Percentiles rank a stretch among this genome's conserved stretches.
Evolutionary conservation across 768 basidiomycete genomes (phyloP).

Genomic region (Lactarius tabidus): DNA sequence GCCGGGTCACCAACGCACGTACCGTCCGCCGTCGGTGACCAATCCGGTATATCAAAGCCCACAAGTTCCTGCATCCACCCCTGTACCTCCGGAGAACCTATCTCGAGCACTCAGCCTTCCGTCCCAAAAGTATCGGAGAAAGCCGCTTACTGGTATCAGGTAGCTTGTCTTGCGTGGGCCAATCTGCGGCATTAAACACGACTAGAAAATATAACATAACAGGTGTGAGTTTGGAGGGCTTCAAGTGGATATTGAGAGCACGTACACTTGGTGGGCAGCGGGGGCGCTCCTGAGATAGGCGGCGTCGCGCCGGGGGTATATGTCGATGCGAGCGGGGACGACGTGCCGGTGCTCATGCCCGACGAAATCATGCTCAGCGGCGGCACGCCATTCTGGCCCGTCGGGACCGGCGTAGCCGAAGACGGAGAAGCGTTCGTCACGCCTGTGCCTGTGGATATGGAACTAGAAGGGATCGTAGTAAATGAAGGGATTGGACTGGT

Average conservation of each 20-base stretch:
- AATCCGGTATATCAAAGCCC: conserved; percentile 61
- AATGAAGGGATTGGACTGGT: background rate
- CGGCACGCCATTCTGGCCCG: conserved; percentile 39
- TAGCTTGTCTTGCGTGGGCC: conserved; percentile 60
- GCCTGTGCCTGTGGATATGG: background rate
- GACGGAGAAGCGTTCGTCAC: background rate
- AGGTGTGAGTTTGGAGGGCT: background rate
- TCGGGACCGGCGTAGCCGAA: background rate
- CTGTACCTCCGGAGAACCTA: conserved; percentile 59
- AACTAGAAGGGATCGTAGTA: background rate
- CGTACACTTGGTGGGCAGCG: conserved; percentile 62
- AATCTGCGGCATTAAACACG: conserved; percentile 43
- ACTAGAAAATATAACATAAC: conserved; percentile 38
- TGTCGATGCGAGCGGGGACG: conserved; percentile 48
- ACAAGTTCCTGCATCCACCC: conserved; percentile 76
- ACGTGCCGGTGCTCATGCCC: conserved; percentile 56
- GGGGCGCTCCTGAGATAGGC: conserved; percentile 60
- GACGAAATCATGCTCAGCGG: conserved; percentile 55
- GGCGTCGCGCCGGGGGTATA: conserved; percentile 57
- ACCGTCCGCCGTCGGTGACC: conserved; percentile 62
- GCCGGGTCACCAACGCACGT: conserved; percentile 58
- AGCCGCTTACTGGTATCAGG: conserved; percentile 50
- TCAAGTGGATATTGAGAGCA: conserved; percentile 16
- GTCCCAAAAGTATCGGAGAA: no score
- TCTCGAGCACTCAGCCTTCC: background rate